These are phyloP conservation scores for Gentiana dahurica DNA, from an alignment of 257 asterid genomes.

Conservation along the genomic window DNA sequence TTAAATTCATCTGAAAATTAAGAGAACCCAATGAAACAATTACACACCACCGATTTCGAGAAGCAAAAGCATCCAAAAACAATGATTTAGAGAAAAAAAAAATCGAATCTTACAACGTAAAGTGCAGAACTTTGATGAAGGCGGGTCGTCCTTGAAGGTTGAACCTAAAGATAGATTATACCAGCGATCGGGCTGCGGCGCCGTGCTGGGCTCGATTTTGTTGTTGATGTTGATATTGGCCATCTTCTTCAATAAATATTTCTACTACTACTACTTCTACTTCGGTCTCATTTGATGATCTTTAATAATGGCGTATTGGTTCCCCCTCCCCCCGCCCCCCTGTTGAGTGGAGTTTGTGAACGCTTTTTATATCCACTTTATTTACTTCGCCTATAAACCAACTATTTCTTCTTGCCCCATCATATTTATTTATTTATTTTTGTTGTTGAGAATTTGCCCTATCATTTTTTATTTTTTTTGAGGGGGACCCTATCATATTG, in stretches of 20 bases:
- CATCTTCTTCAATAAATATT: conserved; percentile 17
- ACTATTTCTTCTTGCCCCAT: too few species aligned
- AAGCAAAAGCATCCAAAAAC: neutral
- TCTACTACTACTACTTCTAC: too few species aligned
- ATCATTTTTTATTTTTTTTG: too few species aligned
- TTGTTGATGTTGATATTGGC: conserved; percentile 53
- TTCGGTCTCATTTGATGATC: too few species aligned
- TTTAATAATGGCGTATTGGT: too few species aligned
- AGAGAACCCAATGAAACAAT: neutral
- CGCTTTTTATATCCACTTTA: too few species aligned
- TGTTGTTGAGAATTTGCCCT: too few species aligned
- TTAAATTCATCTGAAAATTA: conserved; percentile 71
- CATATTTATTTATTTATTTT: too few species aligned
- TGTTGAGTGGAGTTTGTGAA: too few species aligned
- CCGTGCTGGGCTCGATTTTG: conserved; percentile 63
- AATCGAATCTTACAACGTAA: conserved; percentile 53
- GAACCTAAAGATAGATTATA: conserved; percentile 81
- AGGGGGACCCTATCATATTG: too few species aligned
- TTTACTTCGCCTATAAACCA: too few species aligned
- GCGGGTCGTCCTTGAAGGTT: conserved; percentile 69
- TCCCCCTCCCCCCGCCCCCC: too few species aligned
- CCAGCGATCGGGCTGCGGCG: conserved; percentile 86
- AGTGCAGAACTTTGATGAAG: conserved; percentile 95
- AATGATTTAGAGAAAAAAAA: neutral
- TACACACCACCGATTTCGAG: neutral